Evolutionary conservation across 2,329 filamentous ascomycete genomes (phyloP).

Genomic region (Chaetomium sp.): DNA sequence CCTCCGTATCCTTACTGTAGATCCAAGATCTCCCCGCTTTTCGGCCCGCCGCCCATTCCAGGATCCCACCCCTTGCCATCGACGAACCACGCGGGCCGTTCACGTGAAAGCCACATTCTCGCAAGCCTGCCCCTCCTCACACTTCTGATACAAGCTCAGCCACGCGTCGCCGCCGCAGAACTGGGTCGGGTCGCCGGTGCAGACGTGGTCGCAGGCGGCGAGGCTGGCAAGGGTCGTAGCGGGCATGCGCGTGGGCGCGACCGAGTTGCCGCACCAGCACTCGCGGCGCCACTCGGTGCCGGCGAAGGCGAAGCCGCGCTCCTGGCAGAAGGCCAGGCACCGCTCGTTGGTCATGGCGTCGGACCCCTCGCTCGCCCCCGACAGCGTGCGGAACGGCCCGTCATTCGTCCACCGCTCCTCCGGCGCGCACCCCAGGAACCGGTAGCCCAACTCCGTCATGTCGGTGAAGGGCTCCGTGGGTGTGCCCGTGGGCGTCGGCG

Average conservation of each 20-base stretch:
- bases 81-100: not conserved
- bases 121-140: conserved; percentile 29
- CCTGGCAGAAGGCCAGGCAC: conserved; percentile 31
- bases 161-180: conserved; percentile 34
- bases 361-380: conserved; percentile 21
- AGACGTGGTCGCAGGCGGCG: conserved; percentile 28
- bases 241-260: conserved; percentile 30
- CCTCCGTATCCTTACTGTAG: no score
- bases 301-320: conserved; percentile 27
- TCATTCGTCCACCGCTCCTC: conserved; percentile 35
- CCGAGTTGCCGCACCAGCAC: conserved; percentile 36
- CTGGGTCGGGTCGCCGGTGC: conserved; percentile 29
- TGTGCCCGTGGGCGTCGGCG: conserved; percentile 20
- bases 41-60: no score
- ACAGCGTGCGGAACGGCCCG: conserved; percentile 35
- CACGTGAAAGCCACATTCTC: conserved; percentile 34
- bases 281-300: conserved; percentile 35
- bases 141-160: conserved; percentile 35
- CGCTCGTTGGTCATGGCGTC: conserved; percentile 33
- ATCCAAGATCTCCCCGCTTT: not conserved
- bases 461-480: conserved; percentile 29
- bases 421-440: conserved; percentile 37
- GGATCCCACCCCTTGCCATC: not conserved
- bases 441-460: conserved; percentile 33
- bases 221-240: conserved; percentile 32